Percentiles rank a stretch among this genome's conserved stretches.
Evolutionary conservation across 306 rosid genomes (phyloP).

Genomic region (Acacia crassicarpa): DNA sequence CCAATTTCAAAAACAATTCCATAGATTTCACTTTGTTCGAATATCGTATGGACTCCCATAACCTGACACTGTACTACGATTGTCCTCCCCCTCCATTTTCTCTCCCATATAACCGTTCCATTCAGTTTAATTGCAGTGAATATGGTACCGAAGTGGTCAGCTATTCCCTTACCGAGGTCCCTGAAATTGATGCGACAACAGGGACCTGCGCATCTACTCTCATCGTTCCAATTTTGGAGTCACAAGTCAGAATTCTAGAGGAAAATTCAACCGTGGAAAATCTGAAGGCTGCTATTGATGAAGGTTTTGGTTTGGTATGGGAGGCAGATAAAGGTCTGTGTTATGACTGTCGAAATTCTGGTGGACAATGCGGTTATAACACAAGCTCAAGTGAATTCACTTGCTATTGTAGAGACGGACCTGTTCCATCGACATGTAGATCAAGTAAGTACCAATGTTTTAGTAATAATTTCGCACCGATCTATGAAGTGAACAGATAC

Average conservation of each 20-base stretch:
- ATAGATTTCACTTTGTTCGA: slow-evolving; percentile 20
- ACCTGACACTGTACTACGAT: slow-evolving; percentile 42
- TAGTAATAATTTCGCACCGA: neutral
- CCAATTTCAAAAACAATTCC: slow-evolving; percentile 20
- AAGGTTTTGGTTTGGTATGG: slow-evolving; percentile 57
- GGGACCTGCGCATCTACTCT: slow-evolving; percentile 36
- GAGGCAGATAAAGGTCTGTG: slow-evolving; percentile 42
- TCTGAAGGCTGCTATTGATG: slow-evolving; percentile 34
- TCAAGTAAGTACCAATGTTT: slow-evolving; percentile 35
- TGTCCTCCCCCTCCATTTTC: slow-evolving; percentile 28
- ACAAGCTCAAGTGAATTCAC: slow-evolving; percentile 35
- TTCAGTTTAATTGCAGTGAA: slow-evolving; percentile 39
- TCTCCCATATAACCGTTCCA: neutral
- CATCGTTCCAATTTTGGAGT: slow-evolving; percentile 29
- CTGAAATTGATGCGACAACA: neutral
- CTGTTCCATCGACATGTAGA: slow-evolving; percentile 34
- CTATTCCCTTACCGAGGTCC: slow-evolving; percentile 24
- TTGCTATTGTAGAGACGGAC: slow-evolving; percentile 54
- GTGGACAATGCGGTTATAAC: slow-evolving; percentile 54
- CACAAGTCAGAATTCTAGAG: slow-evolving; percentile 21
- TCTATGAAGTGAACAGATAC: neutral
- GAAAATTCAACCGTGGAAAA: slow-evolving; percentile 1
- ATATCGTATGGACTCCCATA: slow-evolving; percentile 16
- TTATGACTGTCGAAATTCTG: slow-evolving; percentile 36
- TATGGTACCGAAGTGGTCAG: slow-evolving; percentile 14